Percentiles rank a stretch among this genome's conserved stretches.
These are phyloP conservation scores for Phytophthora boehmeriae DNA, from an alignment of 352 stramenopile genomes.

Conservation along the genomic window DNA sequence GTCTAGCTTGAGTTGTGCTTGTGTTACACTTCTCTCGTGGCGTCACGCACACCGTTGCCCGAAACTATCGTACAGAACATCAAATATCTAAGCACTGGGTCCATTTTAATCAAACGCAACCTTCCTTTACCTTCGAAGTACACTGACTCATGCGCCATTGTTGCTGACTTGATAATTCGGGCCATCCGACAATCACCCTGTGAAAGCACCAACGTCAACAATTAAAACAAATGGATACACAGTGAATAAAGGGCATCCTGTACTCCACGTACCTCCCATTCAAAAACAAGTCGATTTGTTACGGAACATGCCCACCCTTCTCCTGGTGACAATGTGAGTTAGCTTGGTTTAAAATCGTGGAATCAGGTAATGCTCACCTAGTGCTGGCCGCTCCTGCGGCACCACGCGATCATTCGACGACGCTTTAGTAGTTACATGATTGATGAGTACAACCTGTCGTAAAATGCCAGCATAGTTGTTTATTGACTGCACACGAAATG, in stretches of 20 bases:
- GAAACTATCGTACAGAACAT: too few relatives aligned
- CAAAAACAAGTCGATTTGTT: constrained; percentile 61
- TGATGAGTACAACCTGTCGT: constrained; percentile 66
- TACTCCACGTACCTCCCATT: constrained; percentile 61
- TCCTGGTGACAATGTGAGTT: constrained; percentile 35
- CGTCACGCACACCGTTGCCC: neutral
- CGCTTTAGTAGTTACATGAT: constrained; percentile 75
- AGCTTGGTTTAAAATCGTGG: neutral
- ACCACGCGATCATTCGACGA: constrained; percentile 15
- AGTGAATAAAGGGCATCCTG: neutral
- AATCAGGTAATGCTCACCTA: constrained; percentile 22
- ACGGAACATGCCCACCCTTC: constrained; percentile 77
- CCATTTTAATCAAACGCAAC: neutral
- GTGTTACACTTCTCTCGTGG: neutral
- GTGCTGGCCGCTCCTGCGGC: constrained; percentile 34
- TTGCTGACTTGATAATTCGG: constrained; percentile 56
- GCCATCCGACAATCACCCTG: constrained; percentile 48
- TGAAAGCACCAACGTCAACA: neutral
- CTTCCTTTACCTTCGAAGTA: constrained; percentile 55
- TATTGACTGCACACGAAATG: neutral
- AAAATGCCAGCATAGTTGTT: neutral
- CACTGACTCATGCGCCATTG: constrained; percentile 36
- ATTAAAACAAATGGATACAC: neutral
- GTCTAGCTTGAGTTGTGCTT: neutral
- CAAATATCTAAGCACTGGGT: too few relatives aligned